Evolutionary conservation across 441 rosid species (phyloP).

Genomic region (Arabidopsis lyrata): DNA sequence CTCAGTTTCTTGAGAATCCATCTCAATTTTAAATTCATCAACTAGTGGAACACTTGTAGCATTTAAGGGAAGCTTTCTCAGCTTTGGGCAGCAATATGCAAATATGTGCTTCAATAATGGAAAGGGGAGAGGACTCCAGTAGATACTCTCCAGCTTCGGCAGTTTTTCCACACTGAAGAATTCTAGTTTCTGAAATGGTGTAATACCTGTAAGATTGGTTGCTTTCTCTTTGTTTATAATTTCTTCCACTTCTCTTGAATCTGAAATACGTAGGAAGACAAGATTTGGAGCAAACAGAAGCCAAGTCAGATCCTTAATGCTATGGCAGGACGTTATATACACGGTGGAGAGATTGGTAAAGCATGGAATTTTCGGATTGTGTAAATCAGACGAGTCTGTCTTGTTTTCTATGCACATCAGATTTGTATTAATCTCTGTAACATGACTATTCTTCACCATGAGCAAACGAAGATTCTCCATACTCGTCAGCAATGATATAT

Average conservation of each 20-base stretch:
- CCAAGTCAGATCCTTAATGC: conserved; percentile 42
- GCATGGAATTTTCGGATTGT: background rate
- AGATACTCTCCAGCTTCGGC: conserved; percentile 18
- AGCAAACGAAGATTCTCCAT: background rate
- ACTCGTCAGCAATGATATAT: background rate
- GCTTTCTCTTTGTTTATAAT: conserved; percentile 26
- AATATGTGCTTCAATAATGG: accelerated
- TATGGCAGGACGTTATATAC: accelerated
- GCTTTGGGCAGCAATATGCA: accelerated
- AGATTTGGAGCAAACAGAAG: conserved; percentile 39
- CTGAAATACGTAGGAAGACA: background rate
- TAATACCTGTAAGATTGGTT: background rate
- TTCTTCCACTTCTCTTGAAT: conserved; percentile 1
- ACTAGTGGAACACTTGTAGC: conserved; percentile 1
- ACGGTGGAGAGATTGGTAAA: background rate
- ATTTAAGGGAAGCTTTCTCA: conserved; percentile 37
- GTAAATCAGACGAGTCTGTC: background rate
- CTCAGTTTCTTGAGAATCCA: background rate
- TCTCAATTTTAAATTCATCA: accelerated
- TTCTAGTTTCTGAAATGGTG: conserved; percentile 41
- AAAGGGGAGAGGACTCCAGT: conserved; percentile 28
- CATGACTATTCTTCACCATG: accelerated
- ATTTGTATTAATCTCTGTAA: background rate
- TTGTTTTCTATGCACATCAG: background rate
- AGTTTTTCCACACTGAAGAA: no score